Base-by-base conservation (phyloP, 306 rosid species). In the Trifolium subterraneum region DNA sequence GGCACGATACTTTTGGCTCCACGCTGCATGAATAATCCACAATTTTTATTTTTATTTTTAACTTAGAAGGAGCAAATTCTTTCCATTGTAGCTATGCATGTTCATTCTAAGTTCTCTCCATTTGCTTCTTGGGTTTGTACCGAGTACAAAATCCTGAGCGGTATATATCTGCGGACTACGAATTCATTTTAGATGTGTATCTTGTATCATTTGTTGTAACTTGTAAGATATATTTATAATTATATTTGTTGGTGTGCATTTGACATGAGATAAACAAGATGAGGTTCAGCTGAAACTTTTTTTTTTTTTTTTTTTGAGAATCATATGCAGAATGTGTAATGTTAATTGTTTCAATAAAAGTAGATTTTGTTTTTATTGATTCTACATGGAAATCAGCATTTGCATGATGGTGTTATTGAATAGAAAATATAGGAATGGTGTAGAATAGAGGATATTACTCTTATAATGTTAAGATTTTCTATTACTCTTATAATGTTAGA, bases 61-160 rank as follows among this genome's bases (percentile, higher is more conserved):
- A 71, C 76, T 71, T 38, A 71, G 42, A 61, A 23, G 36, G 78
- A 64, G 67, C 76, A 77, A 73, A 78, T 87, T 83, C 79, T 78
- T 71, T 83, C 39, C 77, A 70, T 66, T 86, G 83, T 70, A 74
- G 79, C 81, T 78, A 85, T 83, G 83, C 60, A 75, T 81, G 88
- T 78, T 68, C 81, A 83, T 85, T 86, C 88, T 85, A 59, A 63
- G 48, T 74, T 74, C 74, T 74, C 74, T 68, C 20, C 76, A n/a
- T 4, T 68, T 38, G 67, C 73, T 78, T 54, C 64, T 61, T 56
- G 64, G 77, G 73, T 61, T 82, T 68, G 70, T 63, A 52, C 25
- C 10, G 85, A 72, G 76, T 59, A 74, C 64, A 68, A 35, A 75
- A 52, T 59, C 64, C 63, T 59, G 75, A 66, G 87, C 73, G 83